Evolutionary conservation across 169 alveolate species (phyloP), one percentile per base, ranked within the genome.

Genomic region (Eimeria necatrix): DNA sequence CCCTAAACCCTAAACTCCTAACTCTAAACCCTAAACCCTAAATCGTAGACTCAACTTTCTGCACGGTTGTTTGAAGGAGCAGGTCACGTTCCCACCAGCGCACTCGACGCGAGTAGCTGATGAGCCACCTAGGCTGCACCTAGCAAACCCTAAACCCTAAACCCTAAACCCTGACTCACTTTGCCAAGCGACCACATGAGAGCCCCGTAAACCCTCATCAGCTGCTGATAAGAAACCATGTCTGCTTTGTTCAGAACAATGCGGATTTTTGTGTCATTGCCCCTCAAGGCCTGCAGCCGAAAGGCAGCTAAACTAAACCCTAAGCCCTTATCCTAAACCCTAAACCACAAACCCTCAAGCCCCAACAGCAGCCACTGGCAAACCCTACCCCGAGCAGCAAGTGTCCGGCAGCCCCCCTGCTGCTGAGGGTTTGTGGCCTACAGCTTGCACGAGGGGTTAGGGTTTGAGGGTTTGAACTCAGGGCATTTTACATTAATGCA

Each of bases 161-260:
- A 85, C 68, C 94, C 91, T 32, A 32, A 32, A 32, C 86, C 80
- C 89, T 7, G 73, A 16, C 60, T 26, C 48, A 93, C 98, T 80
- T 96, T 96, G 20, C 98, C 97, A 26, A 97, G 95, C 1, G 97
- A 94, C 97, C 98, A 96, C 97, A 97, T 97, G n/a, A 96, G 94
- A 41, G 98, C 97, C 46, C 98, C 98, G 87, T 96, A 96, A n/a
- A 97, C 98, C 14, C 98, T 96, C 97, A 97, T 95, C 73, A 97
- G 97, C 95, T 97, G 98, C 95, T 96, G 98, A 32, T 97, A 96
- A 59, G 96, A 86, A 73, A 96, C 96, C 90, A 94, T 92, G 70
- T 96, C 98, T 3, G 97, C 97, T 68, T 95, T 96, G 81, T 97
- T 97, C 73, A 97, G 93, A 4, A 97, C 92, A 46, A 97, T 96